Percentiles rank a stretch among this genome's conserved stretches.
Conservation (phyloP, 2,329 filamentous ascomycete species). For the Didymella pinodella region DNA sequence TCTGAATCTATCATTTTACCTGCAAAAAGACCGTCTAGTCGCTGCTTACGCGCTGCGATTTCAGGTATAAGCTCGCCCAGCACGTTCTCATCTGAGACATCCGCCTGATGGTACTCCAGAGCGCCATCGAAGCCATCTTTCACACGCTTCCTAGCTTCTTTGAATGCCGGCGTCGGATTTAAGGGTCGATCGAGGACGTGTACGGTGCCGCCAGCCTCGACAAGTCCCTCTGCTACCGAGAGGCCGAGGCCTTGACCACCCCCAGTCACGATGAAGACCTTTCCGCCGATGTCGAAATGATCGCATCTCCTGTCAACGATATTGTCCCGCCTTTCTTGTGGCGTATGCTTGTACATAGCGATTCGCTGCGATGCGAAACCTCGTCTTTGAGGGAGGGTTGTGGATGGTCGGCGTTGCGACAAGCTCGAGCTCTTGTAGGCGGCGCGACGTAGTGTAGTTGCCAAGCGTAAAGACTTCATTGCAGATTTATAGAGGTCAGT, state of each 20-base stretch:
- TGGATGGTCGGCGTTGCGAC: slow-evolving; percentile 13
- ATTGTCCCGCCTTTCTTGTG: slow-evolving; percentile 30
- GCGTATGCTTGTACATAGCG: slow-evolving; percentile 23
- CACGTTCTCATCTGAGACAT: slow-evolving; percentile 73
- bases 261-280: slow-evolving; percentile 62
- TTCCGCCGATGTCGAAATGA: slow-evolving; percentile 42
- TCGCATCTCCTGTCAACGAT: slow-evolving; percentile 30
- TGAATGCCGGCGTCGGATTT: slow-evolving; percentile 66
- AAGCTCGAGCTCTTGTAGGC: background rate
- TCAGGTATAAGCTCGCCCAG: slow-evolving; percentile 71
- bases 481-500: background rate
- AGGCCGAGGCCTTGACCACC: slow-evolving; percentile 75
- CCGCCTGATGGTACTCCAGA: slow-evolving; percentile 77
- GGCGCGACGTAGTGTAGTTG: background rate
- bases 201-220: slow-evolving; percentile 76
- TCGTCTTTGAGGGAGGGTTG: slow-evolving; percentile 18
- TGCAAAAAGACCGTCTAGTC: slow-evolving; percentile 79
- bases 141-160: slow-evolving; percentile 67
- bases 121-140: slow-evolving; percentile 66
- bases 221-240: slow-evolving; percentile 73
- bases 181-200: slow-evolving; percentile 70
- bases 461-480: slow-evolving; percentile 2
- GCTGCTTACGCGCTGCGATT: slow-evolving; percentile 73
- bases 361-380: slow-evolving; percentile 22
- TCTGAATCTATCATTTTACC: slow-evolving; percentile 23